A percentile compares a stretch with the other conserved stretches of the same genome.
phyloP scores from a whole-genome alignment of 345 rosid species.

The Ceriops decandra region DNA sequence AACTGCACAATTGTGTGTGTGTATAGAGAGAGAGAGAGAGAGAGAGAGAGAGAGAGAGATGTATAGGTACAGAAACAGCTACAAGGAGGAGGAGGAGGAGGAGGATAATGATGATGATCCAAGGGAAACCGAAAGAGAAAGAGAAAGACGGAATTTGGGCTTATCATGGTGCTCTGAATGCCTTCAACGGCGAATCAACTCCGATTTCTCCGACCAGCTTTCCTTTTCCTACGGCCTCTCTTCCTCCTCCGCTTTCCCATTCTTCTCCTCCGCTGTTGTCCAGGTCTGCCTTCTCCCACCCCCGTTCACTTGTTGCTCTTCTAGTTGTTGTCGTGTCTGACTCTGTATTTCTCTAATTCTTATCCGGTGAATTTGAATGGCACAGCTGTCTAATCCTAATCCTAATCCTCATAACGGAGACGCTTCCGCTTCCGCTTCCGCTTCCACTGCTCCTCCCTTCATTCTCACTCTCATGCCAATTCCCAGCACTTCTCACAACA shows the following conservation, averaged over 20 bases:
- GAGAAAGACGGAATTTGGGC: too few relatives aligned
- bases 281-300: constrained; percentile 36
- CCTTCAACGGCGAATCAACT: constrained; percentile 56
- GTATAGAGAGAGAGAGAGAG: too few relatives aligned
- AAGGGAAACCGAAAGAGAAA: too few relatives aligned
- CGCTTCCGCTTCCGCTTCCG: constrained; percentile 29
- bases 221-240: constrained; percentile 62
- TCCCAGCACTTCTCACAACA: constrained; percentile 28
- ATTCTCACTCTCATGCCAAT: constrained; percentile 53
- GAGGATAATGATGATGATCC: too few relatives aligned
- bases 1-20: too few relatives aligned
- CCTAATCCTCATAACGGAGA: constrained; percentile 28
- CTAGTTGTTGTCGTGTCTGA: neutral
- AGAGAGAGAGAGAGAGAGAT: too few relatives aligned
- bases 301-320: neutral
- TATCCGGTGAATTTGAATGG: constrained; percentile 1
- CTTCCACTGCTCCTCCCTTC: constrained; percentile 39
- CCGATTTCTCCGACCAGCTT: constrained; percentile 65
- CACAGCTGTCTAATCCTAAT: constrained; percentile 39
- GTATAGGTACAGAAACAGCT: too few relatives aligned
- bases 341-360: neutral
- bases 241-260: constrained; percentile 45
- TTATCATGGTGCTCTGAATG: constrained; percentile 51
- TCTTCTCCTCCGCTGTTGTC: constrained; percentile 70
- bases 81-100: too few relatives aligned